A percentile compares a stretch with the other conserved stretches of the same genome.
Evolutionary conservation across 2,329 filamentous ascomycete genomes (phyloP).

Genomic region (Furcasterigmium furcatum): DNA sequence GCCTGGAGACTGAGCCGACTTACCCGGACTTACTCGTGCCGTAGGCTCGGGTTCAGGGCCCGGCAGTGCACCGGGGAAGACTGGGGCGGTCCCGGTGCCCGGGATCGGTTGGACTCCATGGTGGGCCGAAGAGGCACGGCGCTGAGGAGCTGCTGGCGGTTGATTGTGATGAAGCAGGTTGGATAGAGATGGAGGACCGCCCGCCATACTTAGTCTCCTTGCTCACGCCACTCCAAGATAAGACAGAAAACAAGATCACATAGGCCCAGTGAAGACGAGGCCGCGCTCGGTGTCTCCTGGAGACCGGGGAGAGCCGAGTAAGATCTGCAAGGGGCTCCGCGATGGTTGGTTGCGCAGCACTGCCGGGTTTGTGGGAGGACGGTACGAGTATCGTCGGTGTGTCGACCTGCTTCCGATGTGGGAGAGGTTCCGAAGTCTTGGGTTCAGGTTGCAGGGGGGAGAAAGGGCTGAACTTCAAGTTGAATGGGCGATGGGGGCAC

Average conservation of each 20-base stretch:
- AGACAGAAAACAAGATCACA: no score
- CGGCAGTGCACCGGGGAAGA: neutral
- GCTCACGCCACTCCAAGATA: no score
- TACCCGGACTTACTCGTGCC: neutral
- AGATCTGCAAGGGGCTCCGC: no score
- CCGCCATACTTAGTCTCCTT: constrained; percentile 12
- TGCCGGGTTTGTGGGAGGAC: constrained; percentile 1
- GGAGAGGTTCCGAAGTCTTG: neutral
- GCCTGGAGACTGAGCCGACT: neutral
- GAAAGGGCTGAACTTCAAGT: neutral
- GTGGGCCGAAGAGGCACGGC: neutral
- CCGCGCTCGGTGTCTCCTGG: no score
- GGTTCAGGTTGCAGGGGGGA: neutral
- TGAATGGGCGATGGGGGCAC: no score
- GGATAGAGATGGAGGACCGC: constrained; percentile 11
- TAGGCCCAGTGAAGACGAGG: no score
- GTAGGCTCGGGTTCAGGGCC: neutral
- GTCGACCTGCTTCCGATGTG: constrained; percentile 3
- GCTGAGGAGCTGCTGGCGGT: neutral
- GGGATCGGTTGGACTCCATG: neutral
- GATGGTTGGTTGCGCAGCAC: neutral
- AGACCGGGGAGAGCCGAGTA: no score
- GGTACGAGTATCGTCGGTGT: constrained; percentile 1
- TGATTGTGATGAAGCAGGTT: constrained; percentile 11
- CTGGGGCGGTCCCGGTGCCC: neutral